Base-by-base conservation (phyloP, 208 protist genomes). In the Leishmania arabica region DNA sequence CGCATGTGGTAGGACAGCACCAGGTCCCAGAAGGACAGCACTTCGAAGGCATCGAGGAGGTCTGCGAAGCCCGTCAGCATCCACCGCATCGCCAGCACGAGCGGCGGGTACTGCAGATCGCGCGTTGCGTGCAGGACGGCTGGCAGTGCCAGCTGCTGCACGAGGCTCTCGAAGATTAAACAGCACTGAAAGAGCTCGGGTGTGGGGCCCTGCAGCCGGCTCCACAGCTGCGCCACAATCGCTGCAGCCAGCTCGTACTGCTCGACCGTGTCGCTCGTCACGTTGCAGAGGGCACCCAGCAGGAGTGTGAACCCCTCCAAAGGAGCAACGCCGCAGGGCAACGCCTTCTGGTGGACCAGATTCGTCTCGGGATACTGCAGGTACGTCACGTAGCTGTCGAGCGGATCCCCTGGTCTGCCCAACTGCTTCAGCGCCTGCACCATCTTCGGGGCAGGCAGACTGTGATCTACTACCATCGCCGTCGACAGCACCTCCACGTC, bases 151-250 rank as follows among this genome's bases (percentile, higher is more conserved):
- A 92, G 84, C 24, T 86, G 84, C 47, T 86, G 84, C 45, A 93
- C 84, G 21, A 96, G 77, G 13, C 80, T 64, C 88, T 98, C 95
- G 74, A 97, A 96, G 65, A 98, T 72, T 21, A 91, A 85, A 77
- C 90, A 95, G 78, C 93, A 96, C 82, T 96, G 92, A 62, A 90
- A 65, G 47, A 98, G 83, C 76, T 98, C 95, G 24, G 93, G 92
- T 40, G 95, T 97, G 54, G 95, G 93, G 5, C 95, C 90, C 80
- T 97, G 95, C 75, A 98, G 65, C 15, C 92, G 91, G 24, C 76
- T 70, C 93, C 95, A 98, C 68, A 98, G 75, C 84, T 97, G 91
- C 69, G 88, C 81, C 78, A 89, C 89, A 72, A 98, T 87, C 3
- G 92, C 90, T 13, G 90, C 78, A 21, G 88, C 34, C 31, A 98